A percentile compares a stretch with the other conserved stretches of the same genome.
These are phyloP conservation scores for Saprolegnia diclina DNA, from an alignment of 352 stramenopile genomes.

Conservation along the genomic window DNA sequence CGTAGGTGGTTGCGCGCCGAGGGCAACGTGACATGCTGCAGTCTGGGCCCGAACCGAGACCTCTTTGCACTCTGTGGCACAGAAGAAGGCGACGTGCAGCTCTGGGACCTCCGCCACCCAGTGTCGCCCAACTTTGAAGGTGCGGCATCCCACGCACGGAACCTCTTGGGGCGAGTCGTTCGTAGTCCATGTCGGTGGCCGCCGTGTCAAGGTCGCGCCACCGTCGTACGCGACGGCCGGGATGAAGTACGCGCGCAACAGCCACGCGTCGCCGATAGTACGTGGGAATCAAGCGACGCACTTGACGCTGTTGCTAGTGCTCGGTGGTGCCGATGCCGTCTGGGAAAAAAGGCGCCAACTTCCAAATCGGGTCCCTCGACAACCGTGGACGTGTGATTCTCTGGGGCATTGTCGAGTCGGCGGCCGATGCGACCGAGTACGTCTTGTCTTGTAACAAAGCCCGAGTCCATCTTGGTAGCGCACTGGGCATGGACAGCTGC, in stretches of 20 bases:
- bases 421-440: constrained; percentile 34
- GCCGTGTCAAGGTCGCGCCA: constrained; percentile 35
- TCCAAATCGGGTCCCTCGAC: constrained; percentile 70
- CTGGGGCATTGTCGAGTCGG: constrained; percentile 64
- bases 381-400: constrained; percentile 60
- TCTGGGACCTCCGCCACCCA: constrained; percentile 53
- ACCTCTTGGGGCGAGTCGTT: not conserved
- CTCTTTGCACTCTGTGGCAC: constrained; percentile 49
- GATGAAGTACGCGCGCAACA: constrained; percentile 33
- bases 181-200: not conserved
- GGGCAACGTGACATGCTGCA: constrained; percentile 37
- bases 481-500: constrained; percentile 48
- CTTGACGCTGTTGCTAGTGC: constrained; percentile 37
- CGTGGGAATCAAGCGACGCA: constrained; percentile 30
- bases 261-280: constrained; percentile 25
- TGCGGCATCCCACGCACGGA: not conserved
- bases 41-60: constrained; percentile 45
- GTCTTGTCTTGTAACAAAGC: not conserved
- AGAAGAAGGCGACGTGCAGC: constrained; percentile 56
- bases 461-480: constrained; percentile 5
- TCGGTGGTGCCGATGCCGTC: constrained; percentile 15
- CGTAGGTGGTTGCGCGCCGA: constrained; percentile 29
- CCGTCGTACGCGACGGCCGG: constrained; percentile 60
- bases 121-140: constrained; percentile 24
- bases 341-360: constrained; percentile 26